Percentiles rank a stretch among this genome's conserved stretches.
These are phyloP conservation scores for Yamadazyma phyllophila DNA, from an alignment of 805 yeast species.

Conservation along the genomic window DNA sequence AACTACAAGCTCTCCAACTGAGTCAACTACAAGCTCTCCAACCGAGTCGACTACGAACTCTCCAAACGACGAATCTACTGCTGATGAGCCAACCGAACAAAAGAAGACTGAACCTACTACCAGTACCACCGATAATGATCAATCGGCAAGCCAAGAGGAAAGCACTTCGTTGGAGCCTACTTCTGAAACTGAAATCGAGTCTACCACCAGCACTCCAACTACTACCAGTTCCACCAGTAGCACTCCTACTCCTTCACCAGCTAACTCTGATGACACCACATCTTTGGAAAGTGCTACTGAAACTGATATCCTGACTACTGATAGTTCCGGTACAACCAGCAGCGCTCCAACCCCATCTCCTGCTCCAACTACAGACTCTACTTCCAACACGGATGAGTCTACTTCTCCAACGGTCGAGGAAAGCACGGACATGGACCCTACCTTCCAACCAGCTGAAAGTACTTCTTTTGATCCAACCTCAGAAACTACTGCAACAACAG, in stretches of 20 bases:
- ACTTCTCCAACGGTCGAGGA: not conserved
- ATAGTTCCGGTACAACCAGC: not conserved
- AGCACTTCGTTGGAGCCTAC: constrained; percentile 4
- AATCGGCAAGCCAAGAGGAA: too few species aligned
- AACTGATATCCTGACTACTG: constrained; percentile 3
- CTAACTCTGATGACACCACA: not conserved
- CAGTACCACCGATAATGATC: not conserved
- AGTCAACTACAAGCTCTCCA: not conserved
- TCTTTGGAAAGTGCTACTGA: constrained; percentile 2
- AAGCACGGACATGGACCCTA: too few species aligned
- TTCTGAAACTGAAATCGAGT: not conserved
- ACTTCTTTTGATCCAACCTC: too few species aligned
- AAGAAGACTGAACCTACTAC: not conserved
- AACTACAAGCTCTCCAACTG: too few species aligned
- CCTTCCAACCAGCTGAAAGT: too few species aligned
- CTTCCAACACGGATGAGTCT: not conserved
- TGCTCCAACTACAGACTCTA: not conserved
- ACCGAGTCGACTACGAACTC: not conserved
- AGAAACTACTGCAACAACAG: too few species aligned
- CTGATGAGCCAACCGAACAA: not conserved
- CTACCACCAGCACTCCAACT: not conserved
- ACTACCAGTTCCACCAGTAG: not conserved
- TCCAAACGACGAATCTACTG: not conserved
- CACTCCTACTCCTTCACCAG: not conserved
- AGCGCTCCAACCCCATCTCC: constrained; percentile 3